Conservation (phyloP, 2,329 filamentous ascomycete species). For the Fusarium solani-melongenae region DNA sequence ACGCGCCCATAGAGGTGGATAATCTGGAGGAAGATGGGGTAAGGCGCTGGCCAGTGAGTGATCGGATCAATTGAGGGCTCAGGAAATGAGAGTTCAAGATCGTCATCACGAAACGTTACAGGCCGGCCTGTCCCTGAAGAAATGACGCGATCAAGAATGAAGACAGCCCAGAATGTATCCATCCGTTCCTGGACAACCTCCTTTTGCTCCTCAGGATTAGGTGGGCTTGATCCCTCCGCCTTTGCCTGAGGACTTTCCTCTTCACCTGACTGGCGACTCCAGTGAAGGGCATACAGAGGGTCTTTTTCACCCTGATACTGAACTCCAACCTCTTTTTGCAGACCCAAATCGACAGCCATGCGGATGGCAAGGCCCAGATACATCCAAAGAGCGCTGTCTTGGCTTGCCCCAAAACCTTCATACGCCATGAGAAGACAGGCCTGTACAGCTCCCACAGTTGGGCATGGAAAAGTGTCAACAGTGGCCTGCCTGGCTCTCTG, state of each 20-base stretch:
- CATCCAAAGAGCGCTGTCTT: conserved; percentile 94
- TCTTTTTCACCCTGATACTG: conserved; percentile 67
- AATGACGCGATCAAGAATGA: conserved; percentile 87
- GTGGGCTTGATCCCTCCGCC: conserved; percentile 54
- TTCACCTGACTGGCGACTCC: conserved; percentile 50
- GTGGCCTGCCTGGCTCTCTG: conserved; percentile 85
- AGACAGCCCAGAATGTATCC: conserved; percentile 91
- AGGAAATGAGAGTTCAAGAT: conserved; percentile 82
- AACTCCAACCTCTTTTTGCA: conserved; percentile 84
- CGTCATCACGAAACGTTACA: conserved; percentile 84
- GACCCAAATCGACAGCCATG: conserved; percentile 81
- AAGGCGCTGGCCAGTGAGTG: conserved; percentile 79
- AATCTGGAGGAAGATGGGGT: conserved; percentile 83
- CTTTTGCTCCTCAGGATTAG: conserved; percentile 64
- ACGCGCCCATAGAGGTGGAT: conserved; percentile 88
- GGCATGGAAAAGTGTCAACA: conserved; percentile 84
- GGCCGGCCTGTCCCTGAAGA: conserved; percentile 88
- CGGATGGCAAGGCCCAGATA: conserved; percentile 89
- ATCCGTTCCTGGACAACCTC: conserved; percentile 83
- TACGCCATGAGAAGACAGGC: conserved; percentile 87
- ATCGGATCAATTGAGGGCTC: conserved; percentile 60
- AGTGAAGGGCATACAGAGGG: conserved; percentile 59
- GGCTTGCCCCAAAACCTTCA: conserved; percentile 87
- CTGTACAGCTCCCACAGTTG: conserved; percentile 85
- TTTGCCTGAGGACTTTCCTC: conserved; percentile 54